Percentiles rank a stretch among this genome's conserved stretches.
Conservation (phyloP, 2,329 filamentous ascomycete genomes). For the Pseudodiploospora longispora region DNA sequence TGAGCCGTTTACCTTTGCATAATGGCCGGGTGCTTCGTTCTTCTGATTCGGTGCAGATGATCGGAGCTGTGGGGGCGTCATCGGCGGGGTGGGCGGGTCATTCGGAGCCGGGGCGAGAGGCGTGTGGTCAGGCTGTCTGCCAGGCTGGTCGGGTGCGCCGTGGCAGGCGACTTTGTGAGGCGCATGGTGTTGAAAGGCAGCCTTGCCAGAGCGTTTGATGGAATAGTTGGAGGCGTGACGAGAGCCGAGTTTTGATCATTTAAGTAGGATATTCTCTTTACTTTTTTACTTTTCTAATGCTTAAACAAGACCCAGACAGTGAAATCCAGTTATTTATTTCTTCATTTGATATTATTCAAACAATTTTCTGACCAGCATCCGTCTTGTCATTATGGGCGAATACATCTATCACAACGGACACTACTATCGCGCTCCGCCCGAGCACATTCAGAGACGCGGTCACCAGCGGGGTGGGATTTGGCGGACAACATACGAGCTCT, state of each 20-base stretch:
- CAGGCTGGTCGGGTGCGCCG: neutral
- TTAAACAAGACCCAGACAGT: too few relatives aligned
- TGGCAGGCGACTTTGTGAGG: neutral
- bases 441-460: conserved; percentile 6
- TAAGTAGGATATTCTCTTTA: too few relatives aligned
- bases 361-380: neutral
- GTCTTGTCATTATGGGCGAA: neutral
- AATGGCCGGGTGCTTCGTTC: too few relatives aligned
- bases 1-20: too few relatives aligned
- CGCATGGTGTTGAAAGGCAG: too few relatives aligned
- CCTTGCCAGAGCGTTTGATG: too few relatives aligned
- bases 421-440: conserved; percentile 15
- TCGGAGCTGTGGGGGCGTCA: neutral
- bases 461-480: conserved; percentile 16
- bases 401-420: conserved; percentile 24
- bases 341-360: conserved; percentile 1
- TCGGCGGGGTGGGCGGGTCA: neutral
- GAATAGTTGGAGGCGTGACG: too few relatives aligned
- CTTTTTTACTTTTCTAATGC: too few relatives aligned
- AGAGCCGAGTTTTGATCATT: too few relatives aligned
- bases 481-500: conserved; percentile 27
- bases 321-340: neutral
- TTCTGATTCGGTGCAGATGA: neutral
- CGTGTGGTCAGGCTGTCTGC: neutral
- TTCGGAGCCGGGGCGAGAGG: neutral